phyloP scores from a whole-genome alignment of 768 basidiomycete genomes.

The Podaxis mareebaensis region DNA sequence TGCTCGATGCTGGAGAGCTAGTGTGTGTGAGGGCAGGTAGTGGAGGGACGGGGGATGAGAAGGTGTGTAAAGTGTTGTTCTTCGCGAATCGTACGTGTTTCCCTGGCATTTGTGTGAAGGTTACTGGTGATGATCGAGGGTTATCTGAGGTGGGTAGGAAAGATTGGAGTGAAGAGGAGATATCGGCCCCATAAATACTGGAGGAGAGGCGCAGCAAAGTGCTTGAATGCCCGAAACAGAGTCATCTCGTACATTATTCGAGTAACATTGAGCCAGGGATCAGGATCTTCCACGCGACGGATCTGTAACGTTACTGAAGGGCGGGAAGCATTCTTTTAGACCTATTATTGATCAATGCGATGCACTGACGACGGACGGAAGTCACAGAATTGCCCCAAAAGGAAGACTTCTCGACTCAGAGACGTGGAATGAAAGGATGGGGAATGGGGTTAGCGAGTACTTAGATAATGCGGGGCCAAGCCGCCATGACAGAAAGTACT shows the following conservation, averaged over 20 bases:
- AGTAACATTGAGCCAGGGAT: not conserved
- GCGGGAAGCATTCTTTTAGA: too few species aligned
- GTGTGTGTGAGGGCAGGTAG: not conserved
- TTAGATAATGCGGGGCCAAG: not conserved
- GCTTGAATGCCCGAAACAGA: not conserved
- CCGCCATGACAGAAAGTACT: too few species aligned
- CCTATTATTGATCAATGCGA: not conserved
- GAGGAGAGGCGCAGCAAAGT: not conserved
- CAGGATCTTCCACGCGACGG: not conserved
- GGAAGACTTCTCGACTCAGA: not conserved
- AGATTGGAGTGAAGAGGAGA: not conserved
- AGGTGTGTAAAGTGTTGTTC: constrained; percentile 6
- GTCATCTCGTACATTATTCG: not conserved
- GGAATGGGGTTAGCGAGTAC: not conserved
- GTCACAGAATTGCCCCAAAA: not conserved
- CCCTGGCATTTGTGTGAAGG: constrained; percentile 1
- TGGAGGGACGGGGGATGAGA: not conserved
- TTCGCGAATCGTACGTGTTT: constrained; percentile 13
- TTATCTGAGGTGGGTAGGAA: not conserved
- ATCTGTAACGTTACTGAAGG: not conserved
- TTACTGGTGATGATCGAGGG: not conserved
- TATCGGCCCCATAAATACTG: not conserved
- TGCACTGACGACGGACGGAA: not conserved
- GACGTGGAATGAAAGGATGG: not conserved
- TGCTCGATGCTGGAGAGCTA: constrained; percentile 5